Evolutionary conservation across 495 filamentous ascomycete species (phyloP).

Genomic region (Diplogelasinospora grovesii): DNA sequence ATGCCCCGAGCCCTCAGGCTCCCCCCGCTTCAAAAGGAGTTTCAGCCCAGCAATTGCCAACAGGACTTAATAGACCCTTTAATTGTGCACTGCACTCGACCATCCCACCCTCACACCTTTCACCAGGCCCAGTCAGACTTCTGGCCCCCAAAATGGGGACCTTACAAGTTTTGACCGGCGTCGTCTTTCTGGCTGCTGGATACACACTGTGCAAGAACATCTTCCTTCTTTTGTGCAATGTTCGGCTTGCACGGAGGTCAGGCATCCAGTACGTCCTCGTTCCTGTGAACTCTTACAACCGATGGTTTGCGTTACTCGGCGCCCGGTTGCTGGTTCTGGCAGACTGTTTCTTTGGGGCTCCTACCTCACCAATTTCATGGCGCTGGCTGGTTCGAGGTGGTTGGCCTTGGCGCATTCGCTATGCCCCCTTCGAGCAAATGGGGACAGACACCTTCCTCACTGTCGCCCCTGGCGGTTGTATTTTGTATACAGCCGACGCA

Average conservation of each 20-base stretch:
- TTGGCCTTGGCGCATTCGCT: conserved; percentile 19
- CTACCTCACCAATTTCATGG: conserved; percentile 32
- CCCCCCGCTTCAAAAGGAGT: too few relatives aligned
- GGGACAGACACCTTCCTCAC: conserved; percentile 37
- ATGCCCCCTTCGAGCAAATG: conserved; percentile 20
- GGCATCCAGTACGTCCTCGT: conserved; percentile 29
- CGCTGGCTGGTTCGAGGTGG: conserved; percentile 22
- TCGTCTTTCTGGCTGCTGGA: conserved; percentile 1
- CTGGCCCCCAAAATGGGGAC: background rate
- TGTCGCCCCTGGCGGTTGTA: conserved; percentile 37
- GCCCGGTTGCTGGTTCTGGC: conserved; percentile 10
- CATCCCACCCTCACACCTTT: background rate
- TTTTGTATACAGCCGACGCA: conserved; percentile 44
- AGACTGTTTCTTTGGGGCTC: conserved; percentile 30
- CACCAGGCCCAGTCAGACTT: too few relatives aligned
- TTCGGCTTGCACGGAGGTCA: conserved; percentile 25
- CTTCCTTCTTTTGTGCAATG: conserved; percentile 21
- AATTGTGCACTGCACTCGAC: too few relatives aligned
- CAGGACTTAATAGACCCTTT: too few relatives aligned
- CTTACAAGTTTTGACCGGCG: background rate
- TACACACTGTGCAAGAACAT: conserved; percentile 21
- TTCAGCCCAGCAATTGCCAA: too few relatives aligned
- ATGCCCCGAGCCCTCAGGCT: too few relatives aligned
- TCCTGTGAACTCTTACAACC: conserved; percentile 12
- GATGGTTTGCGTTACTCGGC: conserved; percentile 1